Conservation (phyloP, 225 moss, liverwort and hornwort genomes). For the Polytrichum formosum region DNA sequence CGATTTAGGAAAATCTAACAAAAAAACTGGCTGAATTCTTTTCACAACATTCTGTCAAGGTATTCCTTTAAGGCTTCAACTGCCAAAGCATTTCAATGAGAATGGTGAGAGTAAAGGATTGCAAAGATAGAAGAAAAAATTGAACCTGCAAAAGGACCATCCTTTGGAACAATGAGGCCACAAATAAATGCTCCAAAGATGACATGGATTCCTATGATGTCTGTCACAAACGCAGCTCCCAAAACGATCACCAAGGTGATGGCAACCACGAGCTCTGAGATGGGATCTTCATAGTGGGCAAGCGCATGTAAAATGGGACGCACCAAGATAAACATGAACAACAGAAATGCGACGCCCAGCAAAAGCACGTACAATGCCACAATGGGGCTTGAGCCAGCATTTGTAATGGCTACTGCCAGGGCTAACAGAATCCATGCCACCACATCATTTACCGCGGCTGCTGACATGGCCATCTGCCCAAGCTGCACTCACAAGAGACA, state of each 20-base stretch:
- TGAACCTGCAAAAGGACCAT: slow-evolving; percentile 47
- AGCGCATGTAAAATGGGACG: slow-evolving; percentile 37
- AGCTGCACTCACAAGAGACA: slow-evolving; percentile 26
- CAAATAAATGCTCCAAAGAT: slow-evolving; percentile 60
- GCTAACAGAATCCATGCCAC: slow-evolving; percentile 59
- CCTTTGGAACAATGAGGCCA: slow-evolving; percentile 47
- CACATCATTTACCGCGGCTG: slow-evolving; percentile 58
- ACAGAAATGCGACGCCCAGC: slow-evolving; percentile 36
- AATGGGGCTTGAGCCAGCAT: slow-evolving; percentile 36
- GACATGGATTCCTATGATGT: slow-evolving; percentile 55
- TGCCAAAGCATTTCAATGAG: no score
- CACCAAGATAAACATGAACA: slow-evolving; percentile 43
- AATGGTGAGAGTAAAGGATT: no score
- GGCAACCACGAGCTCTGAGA: slow-evolving; percentile 36
- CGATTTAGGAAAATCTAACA: no score
- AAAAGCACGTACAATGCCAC: slow-evolving; percentile 41
- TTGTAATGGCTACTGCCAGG: slow-evolving; percentile 48
- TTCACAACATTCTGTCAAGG: no score
- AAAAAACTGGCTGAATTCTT: no score
- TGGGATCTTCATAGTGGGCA: slow-evolving; percentile 27
- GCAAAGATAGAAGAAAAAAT: neutral
- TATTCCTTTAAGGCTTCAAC: no score
- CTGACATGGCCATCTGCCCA: slow-evolving; percentile 59
- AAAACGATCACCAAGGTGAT: slow-evolving; percentile 39
- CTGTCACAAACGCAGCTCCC: slow-evolving; percentile 52